phyloP scores from a whole-genome alignment of 805 yeast genomes.

The Ogataea methanolica region DNA sequence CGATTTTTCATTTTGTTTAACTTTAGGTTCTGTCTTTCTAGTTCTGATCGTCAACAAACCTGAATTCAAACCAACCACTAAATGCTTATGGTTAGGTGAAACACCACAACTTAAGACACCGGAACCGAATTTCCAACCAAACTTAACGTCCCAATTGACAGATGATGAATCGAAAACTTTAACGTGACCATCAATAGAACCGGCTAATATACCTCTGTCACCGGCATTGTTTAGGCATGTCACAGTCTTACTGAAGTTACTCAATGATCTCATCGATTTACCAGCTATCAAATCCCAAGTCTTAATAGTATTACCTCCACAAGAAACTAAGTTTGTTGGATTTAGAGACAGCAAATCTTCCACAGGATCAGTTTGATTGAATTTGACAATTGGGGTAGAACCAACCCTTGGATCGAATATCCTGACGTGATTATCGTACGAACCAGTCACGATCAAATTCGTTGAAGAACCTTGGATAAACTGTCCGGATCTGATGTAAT shows the following conservation, averaged over 20 bases:
- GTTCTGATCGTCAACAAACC: constrained; percentile 89
- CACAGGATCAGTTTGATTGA: constrained; percentile 75
- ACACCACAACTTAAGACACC: constrained; percentile 88
- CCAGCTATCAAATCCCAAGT: constrained; percentile 92
- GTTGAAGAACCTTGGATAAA: constrained; percentile 61
- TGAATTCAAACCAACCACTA: constrained; percentile 87
- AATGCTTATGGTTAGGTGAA: constrained; percentile 82
- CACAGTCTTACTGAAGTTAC: constrained; percentile 90
- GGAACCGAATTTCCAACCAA: constrained; percentile 96
- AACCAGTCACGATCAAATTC: constrained; percentile 84
- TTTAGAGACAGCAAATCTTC: constrained; percentile 76
- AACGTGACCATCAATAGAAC: constrained; percentile 96
- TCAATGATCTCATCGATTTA: constrained; percentile 60
- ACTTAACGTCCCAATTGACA: constrained; percentile 78
- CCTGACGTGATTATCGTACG: constrained; percentile 85
- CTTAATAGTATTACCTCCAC: constrained; percentile 76
- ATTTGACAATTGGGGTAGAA: constrained; percentile 51
- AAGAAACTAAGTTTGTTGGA: constrained; percentile 71
- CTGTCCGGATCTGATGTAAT: constrained; percentile 79
- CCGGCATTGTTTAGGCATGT: constrained; percentile 75
- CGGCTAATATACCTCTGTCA: constrained; percentile 80
- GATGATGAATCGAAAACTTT: constrained; percentile 82
- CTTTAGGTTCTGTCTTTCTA: constrained; percentile 62
- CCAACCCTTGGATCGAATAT: constrained; percentile 73
- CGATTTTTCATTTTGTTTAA: constrained; percentile 43